These are phyloP conservation scores for Spatholobus suberectus DNA, from an alignment of 306 rosid genomes.

Conservation along the genomic window DNA sequence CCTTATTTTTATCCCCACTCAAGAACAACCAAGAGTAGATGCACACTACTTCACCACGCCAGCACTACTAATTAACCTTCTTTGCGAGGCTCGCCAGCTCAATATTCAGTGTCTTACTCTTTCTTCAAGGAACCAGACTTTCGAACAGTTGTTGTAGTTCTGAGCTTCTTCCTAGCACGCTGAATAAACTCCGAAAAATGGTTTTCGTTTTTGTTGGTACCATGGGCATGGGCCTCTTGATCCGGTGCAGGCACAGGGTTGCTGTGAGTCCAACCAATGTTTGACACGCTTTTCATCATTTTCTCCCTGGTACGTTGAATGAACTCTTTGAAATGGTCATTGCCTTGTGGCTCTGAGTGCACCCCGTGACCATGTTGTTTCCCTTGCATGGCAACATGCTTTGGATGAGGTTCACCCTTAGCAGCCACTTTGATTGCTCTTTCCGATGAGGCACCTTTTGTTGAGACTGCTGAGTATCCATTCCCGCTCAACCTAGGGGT, in stretches of 20 bases:
- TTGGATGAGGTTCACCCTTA: conserved; percentile 21
- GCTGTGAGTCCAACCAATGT: conserved; percentile 39
- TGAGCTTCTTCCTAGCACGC: conserved; percentile 51
- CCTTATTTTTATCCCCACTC: not conserved
- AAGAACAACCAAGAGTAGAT: not conserved
- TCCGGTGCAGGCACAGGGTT: conserved; percentile 26
- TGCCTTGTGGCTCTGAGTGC: conserved; percentile 18
- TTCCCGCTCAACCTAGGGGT: not conserved
- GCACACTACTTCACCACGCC: not conserved
- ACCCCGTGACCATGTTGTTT: conserved; percentile 1
- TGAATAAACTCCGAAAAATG: conserved; percentile 56
- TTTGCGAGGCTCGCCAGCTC: not conserved
- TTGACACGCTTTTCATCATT: conserved; percentile 47
- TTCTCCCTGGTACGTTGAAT: conserved; percentile 44
- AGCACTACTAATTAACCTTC: not conserved
- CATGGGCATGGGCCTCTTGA: conserved; percentile 11
- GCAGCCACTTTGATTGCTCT: conserved; percentile 18
- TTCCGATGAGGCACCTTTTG: conserved; percentile 37
- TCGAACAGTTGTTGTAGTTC: conserved; percentile 46
- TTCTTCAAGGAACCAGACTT: conserved; percentile 47
- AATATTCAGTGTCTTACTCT: conserved; percentile 24
- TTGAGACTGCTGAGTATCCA: conserved; percentile 15
- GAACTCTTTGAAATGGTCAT: conserved; percentile 51
- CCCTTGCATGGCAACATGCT: conserved; percentile 25
- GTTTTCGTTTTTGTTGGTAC: conserved; percentile 36